Conservation (phyloP, 352 stramenopile species). For the Aphanomyces euteiches region DNA sequence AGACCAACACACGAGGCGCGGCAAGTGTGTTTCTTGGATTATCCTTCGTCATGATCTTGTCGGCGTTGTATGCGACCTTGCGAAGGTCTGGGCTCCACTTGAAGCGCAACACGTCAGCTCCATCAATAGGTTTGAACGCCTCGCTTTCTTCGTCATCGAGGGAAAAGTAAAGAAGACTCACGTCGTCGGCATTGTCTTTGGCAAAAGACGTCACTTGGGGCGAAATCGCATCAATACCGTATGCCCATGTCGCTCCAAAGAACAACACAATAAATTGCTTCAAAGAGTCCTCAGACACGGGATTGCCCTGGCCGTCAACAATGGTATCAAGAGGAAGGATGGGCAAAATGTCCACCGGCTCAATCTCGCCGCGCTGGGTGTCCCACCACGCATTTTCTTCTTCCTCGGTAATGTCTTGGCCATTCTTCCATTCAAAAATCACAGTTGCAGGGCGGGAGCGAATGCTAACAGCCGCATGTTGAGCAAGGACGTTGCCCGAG, state of each 20-base stretch:
- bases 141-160: slow-evolving; percentile 8
- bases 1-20: slow-evolving; percentile 14
- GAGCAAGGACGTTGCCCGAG: neutral
- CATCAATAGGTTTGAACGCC: neutral
- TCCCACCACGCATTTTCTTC: slow-evolving; percentile 16
- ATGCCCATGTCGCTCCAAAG: slow-evolving; percentile 9
- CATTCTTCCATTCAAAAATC: slow-evolving; percentile 8
- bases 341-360: neutral
- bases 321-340: slow-evolving; percentile 18
- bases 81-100: neutral
- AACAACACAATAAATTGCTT: slow-evolving; percentile 18
- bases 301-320: neutral
- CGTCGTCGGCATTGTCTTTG: slow-evolving; percentile 9
- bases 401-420: slow-evolving; percentile 21
- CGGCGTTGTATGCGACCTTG: slow-evolving; percentile 11
- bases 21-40: slow-evolving; percentile 7
- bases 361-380: neutral
- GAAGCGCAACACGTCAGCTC: neutral
- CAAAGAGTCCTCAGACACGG: neutral
- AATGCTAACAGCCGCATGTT: slow-evolving; percentile 19
- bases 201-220: neutral
- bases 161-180: slow-evolving; percentile 3
- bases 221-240: neutral
- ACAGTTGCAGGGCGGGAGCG: neutral
- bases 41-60: slow-evolving; percentile 27